Conservation (phyloP, 2,329 filamentous ascomycete species). For the Hansfordia pulvinata region DNA sequence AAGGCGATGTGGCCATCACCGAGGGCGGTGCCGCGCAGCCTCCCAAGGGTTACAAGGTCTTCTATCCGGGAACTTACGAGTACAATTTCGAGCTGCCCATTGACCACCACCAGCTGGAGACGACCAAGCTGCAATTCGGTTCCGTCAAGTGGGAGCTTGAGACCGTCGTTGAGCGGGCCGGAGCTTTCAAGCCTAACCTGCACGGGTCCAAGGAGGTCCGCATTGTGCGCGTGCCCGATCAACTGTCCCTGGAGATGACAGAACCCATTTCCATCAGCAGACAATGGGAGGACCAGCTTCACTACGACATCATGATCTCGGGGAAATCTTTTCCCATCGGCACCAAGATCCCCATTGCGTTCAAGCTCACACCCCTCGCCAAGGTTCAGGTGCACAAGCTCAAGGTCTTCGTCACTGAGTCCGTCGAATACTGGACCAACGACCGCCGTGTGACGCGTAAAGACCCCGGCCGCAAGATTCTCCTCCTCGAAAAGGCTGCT, state of each 20-base stretch:
- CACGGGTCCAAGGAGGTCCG: slow-evolving; percentile 70
- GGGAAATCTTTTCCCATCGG: slow-evolving; percentile 90
- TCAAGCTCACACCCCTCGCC: slow-evolving; percentile 82
- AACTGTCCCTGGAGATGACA: slow-evolving; percentile 78
- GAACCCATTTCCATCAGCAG: slow-evolving; percentile 89
- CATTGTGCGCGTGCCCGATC: slow-evolving; percentile 74
- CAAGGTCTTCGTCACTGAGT: slow-evolving; percentile 84
- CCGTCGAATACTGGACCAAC: slow-evolving; percentile 79
- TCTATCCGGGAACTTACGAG: slow-evolving; percentile 57
- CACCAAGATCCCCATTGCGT: slow-evolving; percentile 78
- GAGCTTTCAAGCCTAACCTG: slow-evolving; percentile 81
- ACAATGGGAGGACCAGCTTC: slow-evolving; percentile 88
- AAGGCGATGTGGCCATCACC: slow-evolving; percentile 61
- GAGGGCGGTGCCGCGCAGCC: slow-evolving; percentile 45
- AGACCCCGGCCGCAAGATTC: slow-evolving; percentile 70
- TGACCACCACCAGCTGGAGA: slow-evolving; percentile 79
- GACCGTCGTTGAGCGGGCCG: slow-evolving; percentile 71
- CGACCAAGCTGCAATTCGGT: slow-evolving; percentile 74
- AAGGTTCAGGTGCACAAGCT: slow-evolving; percentile 90
- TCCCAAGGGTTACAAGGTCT: slow-evolving; percentile 71
- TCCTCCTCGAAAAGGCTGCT: slow-evolving; percentile 78
- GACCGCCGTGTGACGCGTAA: slow-evolving; percentile 76
- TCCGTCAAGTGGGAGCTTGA: slow-evolving; percentile 82
- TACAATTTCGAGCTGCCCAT: slow-evolving; percentile 77
- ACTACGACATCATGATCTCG: slow-evolving; percentile 93